phyloP scores from a whole-genome alignment of 1,284 basidiomycete genomes.

The Cryptococcus sp. region DNA sequence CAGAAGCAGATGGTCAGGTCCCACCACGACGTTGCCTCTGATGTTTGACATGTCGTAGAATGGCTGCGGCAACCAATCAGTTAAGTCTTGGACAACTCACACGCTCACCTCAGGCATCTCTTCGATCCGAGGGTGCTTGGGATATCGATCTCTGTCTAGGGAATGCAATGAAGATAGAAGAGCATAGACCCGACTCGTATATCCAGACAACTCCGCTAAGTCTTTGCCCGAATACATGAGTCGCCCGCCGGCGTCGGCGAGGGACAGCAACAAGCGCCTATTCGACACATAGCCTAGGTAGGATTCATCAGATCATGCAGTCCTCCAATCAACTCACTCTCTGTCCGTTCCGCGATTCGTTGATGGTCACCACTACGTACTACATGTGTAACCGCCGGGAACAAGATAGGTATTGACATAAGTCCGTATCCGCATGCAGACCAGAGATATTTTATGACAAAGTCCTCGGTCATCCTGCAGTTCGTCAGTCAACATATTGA shows the following conservation, averaged over 20 bases:
- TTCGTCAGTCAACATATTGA: background rate
- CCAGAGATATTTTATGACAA: constrained; percentile 93
- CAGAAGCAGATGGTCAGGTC: constrained; percentile 59
- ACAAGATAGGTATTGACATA: constrained; percentile 83
- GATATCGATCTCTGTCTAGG: constrained; percentile 56
- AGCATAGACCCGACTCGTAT: constrained; percentile 85
- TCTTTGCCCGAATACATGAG: constrained; percentile 65
- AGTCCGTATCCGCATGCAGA: constrained; percentile 84
- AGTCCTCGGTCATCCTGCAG: constrained; percentile 75
- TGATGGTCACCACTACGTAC: constrained; percentile 10
- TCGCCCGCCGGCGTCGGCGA: constrained; percentile 91
- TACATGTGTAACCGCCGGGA: constrained; percentile 43
- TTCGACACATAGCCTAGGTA: constrained; percentile 88
- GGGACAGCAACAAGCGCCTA: constrained; percentile 83
- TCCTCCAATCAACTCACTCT: constrained; percentile 56
- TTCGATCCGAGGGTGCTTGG: constrained; percentile 32
- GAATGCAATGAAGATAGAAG: constrained; percentile 83
- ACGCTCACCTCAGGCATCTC: constrained; percentile 2
- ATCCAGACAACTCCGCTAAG: constrained; percentile 86
- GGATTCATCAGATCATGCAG: background rate
- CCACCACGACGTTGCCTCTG: constrained; percentile 51
- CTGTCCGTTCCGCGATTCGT: constrained; percentile 62
- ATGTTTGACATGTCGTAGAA: constrained; percentile 57
- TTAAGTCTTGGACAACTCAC: background rate
- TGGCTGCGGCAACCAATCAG: constrained; percentile 37